Conservation (phyloP, 306 rosid species). For the Hippophae rhamnoides region DNA sequence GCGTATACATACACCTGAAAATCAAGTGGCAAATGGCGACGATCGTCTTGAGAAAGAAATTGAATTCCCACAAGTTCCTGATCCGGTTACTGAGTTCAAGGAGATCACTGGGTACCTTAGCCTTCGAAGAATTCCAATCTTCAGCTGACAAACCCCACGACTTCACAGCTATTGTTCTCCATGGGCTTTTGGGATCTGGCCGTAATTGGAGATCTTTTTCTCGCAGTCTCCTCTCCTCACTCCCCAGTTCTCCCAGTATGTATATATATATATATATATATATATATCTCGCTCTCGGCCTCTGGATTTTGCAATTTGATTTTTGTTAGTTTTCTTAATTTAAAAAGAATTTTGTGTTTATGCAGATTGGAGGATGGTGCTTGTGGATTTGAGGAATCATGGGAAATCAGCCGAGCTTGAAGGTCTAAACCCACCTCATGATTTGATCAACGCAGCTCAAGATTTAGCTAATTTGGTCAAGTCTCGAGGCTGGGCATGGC, state of each 20-base stretch:
- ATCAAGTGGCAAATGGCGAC: constrained; percentile 36
- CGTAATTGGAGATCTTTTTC: constrained; percentile 87
- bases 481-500: constrained; percentile 75
- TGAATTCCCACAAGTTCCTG: constrained; percentile 15
- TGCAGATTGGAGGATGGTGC: constrained; percentile 65
- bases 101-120: constrained; percentile 42
- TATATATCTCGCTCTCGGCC: not conserved
- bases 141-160: constrained; percentile 44
- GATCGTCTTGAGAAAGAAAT: constrained; percentile 25
- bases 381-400: constrained; percentile 82
- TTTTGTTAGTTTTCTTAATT: not conserved
- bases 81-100: constrained; percentile 42
- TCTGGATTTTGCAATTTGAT: not conserved
- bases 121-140: constrained; percentile 63
- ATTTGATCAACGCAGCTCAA: constrained; percentile 57
- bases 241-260: constrained; percentile 55
- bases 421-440: constrained; percentile 53
- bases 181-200: constrained; percentile 73
- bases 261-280: too few relatives aligned
- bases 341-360: not conserved
- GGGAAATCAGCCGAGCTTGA: constrained; percentile 59
- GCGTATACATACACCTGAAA: not conserved
- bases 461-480: constrained; percentile 69
- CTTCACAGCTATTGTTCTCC: constrained; percentile 68
- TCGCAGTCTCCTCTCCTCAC: constrained; percentile 45